These are phyloP conservation scores for Ogataea neopini DNA, from an alignment of 805 yeast species.

Conservation along the genomic window DNA sequence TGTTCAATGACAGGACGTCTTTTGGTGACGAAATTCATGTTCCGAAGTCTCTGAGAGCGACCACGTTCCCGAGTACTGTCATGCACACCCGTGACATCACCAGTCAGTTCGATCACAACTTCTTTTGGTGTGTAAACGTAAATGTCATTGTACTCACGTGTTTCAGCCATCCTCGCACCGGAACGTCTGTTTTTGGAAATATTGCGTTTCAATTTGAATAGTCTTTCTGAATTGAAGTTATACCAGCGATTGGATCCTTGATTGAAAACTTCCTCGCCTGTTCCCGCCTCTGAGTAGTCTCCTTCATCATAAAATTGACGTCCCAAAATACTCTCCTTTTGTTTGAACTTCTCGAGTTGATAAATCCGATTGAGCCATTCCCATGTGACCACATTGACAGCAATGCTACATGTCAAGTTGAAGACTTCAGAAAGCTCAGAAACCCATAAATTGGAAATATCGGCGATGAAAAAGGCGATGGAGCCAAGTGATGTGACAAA, in stretches of 20 bases:
- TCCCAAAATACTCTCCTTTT: constrained; percentile 73
- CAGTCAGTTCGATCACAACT: constrained; percentile 38
- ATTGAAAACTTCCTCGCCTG: neutral
- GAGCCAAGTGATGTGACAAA: constrained; percentile 57
- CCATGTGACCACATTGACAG: constrained; percentile 77
- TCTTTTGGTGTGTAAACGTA: constrained; percentile 45
- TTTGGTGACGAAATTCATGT: constrained; percentile 1
- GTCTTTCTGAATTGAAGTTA: constrained; percentile 13
- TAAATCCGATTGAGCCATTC: constrained; percentile 78
- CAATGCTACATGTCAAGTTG: constrained; percentile 68
- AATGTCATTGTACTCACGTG: constrained; percentile 34
- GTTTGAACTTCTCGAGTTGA: constrained; percentile 55
- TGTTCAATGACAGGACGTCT: constrained; percentile 15
- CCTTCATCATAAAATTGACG: constrained; percentile 72
- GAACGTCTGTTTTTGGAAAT: neutral
- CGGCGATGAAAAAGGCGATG: constrained; percentile 72
- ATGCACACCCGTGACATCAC: neutral
- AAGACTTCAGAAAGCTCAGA: constrained; percentile 71
- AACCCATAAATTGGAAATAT: constrained; percentile 75
- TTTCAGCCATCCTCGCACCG: neutral
- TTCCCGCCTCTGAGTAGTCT: neutral
- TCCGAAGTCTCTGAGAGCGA: neutral
- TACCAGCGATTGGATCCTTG: constrained; percentile 8
- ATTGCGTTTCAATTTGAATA: neutral
- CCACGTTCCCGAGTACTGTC: neutral